A percentile compares a stretch with the other conserved stretches of the same genome.
phyloP scores from a whole-genome alignment of 1,284 basidiomycete species.

The Puccinia novopanici region DNA sequence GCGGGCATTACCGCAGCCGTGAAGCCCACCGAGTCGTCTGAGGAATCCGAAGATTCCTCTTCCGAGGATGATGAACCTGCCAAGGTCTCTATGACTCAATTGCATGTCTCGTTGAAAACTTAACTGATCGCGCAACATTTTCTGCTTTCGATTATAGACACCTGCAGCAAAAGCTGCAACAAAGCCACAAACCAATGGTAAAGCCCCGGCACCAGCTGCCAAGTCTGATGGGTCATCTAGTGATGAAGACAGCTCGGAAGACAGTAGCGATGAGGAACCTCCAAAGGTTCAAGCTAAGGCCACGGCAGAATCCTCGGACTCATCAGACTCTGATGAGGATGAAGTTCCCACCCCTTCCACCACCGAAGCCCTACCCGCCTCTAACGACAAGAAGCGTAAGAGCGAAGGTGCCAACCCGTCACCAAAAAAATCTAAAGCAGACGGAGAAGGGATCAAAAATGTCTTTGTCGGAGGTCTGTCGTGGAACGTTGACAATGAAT shows the following conservation, averaged over 20 bases:
- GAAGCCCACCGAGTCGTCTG: slow-evolving; percentile 29
- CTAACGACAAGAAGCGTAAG: slow-evolving; percentile 46
- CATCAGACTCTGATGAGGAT: slow-evolving; percentile 34
- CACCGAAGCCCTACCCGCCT: neutral
- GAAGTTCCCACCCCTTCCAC: slow-evolving; percentile 23
- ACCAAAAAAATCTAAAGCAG: slow-evolving; percentile 32
- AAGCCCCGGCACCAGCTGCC: neutral
- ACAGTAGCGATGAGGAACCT: slow-evolving; percentile 1
- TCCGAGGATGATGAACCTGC: slow-evolving; percentile 19
- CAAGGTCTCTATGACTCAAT: neutral
- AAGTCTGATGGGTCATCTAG: slow-evolving; percentile 2
- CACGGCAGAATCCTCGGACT: neutral
- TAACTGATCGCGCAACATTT: neutral
- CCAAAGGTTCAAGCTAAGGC: neutral
- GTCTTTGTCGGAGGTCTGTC: slow-evolving; percentile 92
- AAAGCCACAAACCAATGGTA: slow-evolving; percentile 23
- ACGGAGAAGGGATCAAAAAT: slow-evolving; percentile 64
- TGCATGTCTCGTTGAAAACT: neutral
- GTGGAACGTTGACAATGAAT: slow-evolving; percentile 97
- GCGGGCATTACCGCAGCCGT: neutral
- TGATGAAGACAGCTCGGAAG: neutral
- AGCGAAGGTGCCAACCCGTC: slow-evolving; percentile 15
- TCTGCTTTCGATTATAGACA: neutral
- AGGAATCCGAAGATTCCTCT: slow-evolving; percentile 36
- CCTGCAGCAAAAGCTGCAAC: slow-evolving; percentile 2